Evolutionary conservation across 371 early-diverging fungal species (phyloP).

Genomic region (Haplosporangium sp.): DNA sequence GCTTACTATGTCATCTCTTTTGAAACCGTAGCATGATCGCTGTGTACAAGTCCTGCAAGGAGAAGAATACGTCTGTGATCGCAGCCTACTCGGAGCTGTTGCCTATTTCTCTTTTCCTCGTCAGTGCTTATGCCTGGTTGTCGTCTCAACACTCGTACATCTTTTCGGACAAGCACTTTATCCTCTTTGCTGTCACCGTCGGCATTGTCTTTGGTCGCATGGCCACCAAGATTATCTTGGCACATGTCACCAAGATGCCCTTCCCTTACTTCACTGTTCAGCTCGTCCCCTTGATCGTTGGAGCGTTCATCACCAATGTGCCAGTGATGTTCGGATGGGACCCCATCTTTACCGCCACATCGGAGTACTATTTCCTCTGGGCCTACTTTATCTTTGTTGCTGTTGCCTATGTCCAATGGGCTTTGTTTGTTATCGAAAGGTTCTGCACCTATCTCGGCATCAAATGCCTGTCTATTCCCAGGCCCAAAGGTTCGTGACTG

Average conservation of each 20-base stretch:
- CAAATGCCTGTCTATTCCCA: constrained; percentile 82
- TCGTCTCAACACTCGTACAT: constrained; percentile 75
- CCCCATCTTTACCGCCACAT: constrained; percentile 70
- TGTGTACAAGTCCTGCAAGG: constrained; percentile 78
- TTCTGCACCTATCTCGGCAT: constrained; percentile 89
- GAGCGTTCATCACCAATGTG: constrained; percentile 73
- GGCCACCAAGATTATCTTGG: constrained; percentile 89
- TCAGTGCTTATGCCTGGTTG: constrained; percentile 75
- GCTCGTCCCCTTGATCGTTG: constrained; percentile 78
- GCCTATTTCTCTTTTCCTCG: constrained; percentile 71
- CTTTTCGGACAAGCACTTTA: constrained; percentile 69
- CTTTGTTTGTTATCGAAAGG: constrained; percentile 82
- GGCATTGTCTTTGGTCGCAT: constrained; percentile 91
- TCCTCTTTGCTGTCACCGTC: constrained; percentile 77
- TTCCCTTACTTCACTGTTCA: constrained; percentile 85
- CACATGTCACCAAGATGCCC: constrained; percentile 83
- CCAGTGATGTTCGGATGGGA: constrained; percentile 64
- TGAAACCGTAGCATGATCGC: constrained; percentile 60
- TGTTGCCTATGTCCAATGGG: constrained; percentile 87
- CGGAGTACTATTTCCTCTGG: constrained; percentile 79
- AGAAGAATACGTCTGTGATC: constrained; percentile 68
- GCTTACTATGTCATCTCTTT: constrained; percentile 20
- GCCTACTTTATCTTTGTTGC: constrained; percentile 73
- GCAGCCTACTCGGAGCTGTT: constrained; percentile 71
- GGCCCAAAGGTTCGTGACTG: constrained; percentile 50